phyloP scores from a whole-genome alignment of 2,329 filamentous ascomycete genomes.

The Zymoseptoria pseudotritici region DNA sequence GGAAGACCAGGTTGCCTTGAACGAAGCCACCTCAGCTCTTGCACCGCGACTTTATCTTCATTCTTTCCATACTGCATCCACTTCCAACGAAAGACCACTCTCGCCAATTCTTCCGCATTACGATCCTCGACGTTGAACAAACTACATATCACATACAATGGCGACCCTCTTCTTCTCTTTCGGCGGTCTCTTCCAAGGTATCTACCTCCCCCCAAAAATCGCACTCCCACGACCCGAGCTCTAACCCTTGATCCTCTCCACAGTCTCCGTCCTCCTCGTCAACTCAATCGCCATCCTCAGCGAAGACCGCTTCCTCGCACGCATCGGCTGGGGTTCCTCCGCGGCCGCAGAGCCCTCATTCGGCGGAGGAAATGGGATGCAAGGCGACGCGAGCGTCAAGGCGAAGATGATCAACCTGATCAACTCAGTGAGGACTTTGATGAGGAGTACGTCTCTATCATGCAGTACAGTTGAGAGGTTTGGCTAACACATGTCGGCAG shows the following conservation, averaged over 20 bases:
- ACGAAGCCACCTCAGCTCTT: background rate
- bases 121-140: conserved; percentile 2
- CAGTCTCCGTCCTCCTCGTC: conserved; percentile 77
- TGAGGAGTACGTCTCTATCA: conserved; percentile 63
- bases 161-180: conserved; percentile 56
- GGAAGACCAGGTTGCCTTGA: background rate
- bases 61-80: background rate
- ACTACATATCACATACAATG: conserved; percentile 10
- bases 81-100: background rate
- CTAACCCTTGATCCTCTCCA: conserved; percentile 15
- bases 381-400: conserved; percentile 71
- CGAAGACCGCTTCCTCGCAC: conserved; percentile 85
- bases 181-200: conserved; percentile 68
- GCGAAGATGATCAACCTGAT: conserved; percentile 84
- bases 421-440: conserved; percentile 79
- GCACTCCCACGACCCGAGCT: conserved; percentile 1
- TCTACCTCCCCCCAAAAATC: conserved; percentile 6
- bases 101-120: background rate
- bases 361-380: conserved; percentile 63
- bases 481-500: conserved; percentile 38
- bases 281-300: conserved; percentile 92
- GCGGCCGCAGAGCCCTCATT: conserved; percentile 65
- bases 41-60: background rate
- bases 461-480: no score
- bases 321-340: conserved; percentile 71